These are phyloP conservation scores for Phytophthora sansomeana DNA, from an alignment of 352 stramenopile genomes.

Conservation along the genomic window DNA sequence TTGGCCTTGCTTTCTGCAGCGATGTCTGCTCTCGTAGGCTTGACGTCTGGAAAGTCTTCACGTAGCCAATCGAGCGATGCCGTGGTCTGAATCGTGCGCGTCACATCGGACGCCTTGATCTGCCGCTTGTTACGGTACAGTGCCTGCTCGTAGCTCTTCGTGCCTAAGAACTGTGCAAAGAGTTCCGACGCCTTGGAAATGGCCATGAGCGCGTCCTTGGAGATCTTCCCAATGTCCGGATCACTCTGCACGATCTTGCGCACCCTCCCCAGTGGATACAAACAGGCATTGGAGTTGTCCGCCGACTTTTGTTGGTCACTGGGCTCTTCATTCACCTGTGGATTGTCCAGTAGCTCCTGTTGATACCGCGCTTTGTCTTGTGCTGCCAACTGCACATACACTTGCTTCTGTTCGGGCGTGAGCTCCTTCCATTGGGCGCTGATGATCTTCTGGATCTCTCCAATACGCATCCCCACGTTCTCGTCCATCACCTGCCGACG, in stretches of 20 bases:
- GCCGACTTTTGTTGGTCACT: constrained; percentile 41
- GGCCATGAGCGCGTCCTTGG: constrained; percentile 92
- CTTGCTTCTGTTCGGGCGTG: constrained; percentile 82
- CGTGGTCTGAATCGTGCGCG: constrained; percentile 80
- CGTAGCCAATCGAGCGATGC: constrained; percentile 85
- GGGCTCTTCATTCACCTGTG: constrained; percentile 61
- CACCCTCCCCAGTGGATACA: constrained; percentile 82
- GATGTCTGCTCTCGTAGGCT: constrained; percentile 23
- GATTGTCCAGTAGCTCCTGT: constrained; percentile 76
- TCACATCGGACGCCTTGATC: constrained; percentile 81
- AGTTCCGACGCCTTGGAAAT: constrained; percentile 94
- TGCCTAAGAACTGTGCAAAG: constrained; percentile 90
- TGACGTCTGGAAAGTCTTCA: constrained; percentile 83
- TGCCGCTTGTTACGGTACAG: constrained; percentile 86
- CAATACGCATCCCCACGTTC: constrained; percentile 65
- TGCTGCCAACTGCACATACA: constrained; percentile 86
- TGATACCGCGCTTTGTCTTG: constrained; percentile 91
- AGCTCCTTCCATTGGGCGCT: constrained; percentile 92
- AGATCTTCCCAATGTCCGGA: constrained; percentile 91
- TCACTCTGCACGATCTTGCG: constrained; percentile 95
- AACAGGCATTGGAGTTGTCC: constrained; percentile 43
- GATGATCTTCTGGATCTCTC: constrained; percentile 90
- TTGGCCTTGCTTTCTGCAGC: constrained; percentile 31
- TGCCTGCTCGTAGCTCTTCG: constrained; percentile 89
- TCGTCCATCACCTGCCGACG: constrained; percentile 72